Evolutionary conservation across 495 filamentous ascomycete species (phyloP), one percentile per base, ranked within the genome.

Genomic region (Collariella sp.): DNA sequence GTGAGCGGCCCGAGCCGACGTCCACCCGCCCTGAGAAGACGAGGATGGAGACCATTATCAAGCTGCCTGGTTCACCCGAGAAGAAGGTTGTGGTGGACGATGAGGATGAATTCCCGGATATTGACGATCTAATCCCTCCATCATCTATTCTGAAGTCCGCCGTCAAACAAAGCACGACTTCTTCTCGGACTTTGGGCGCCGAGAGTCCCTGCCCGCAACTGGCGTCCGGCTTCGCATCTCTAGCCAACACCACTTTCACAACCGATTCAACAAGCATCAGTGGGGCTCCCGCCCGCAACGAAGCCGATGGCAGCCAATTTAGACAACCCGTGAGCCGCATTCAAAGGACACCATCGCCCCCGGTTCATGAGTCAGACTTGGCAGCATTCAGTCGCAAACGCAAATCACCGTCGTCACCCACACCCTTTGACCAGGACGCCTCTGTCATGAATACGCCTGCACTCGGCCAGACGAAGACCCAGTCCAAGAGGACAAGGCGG

Each of bases 11-110:
- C 4, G 62, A 63, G 42, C 69, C 68, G 7, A 22, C 57, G 15
- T 56, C 76, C 4, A 81, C 73, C 61, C 77, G 77, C 54, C 74
- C 78, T 11, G 83, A 80, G 67, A 91, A 90, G 68, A 68, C 20
- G 16, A 48, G 34, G 20, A 24, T 33, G 16, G 46, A 51, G 1
- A 22, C 44, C 7, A 16, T 46, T 5, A 1, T 46, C 1, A 56
- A 40, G 18, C n/a, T 15, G 12, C 33, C 86, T 57, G 79, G 84
- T 36, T 83, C 87, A 49, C 47, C 16, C 22, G 49, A 33, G 0
- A 35, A 35, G 12, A 42, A 57, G 29, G 19, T 41, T 26, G 29
- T 42, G 29, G 11, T 29, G 55, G 50, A 58, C 36, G 43, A 44
- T 31, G 61, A 66, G 3, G 70, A 68, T 49, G 62, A 68, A 3